phyloP scores from a whole-genome alignment of 2,329 filamentous ascomycete genomes.

The Drechslera avenae region DNA sequence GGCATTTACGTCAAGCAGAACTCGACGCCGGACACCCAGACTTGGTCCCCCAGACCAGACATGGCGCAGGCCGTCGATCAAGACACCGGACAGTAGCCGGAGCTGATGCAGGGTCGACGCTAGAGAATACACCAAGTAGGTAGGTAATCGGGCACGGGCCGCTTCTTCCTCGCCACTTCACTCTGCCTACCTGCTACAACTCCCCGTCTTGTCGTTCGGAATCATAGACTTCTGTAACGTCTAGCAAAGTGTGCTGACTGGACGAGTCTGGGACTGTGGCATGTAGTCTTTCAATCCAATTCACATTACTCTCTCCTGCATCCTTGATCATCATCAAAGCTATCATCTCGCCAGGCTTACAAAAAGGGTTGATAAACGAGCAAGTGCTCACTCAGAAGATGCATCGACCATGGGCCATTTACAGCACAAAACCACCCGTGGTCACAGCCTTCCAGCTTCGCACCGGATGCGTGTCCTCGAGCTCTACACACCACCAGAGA shows the following conservation, averaged over 20 bases:
- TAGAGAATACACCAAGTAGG: not conserved
- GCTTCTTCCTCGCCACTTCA: conserved; percentile 2
- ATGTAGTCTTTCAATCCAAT: no score
- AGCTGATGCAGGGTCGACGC: conserved; percentile 6
- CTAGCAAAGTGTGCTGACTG: no score
- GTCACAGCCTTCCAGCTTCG: conserved; percentile 76
- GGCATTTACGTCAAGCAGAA: not conserved
- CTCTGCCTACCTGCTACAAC: not conserved
- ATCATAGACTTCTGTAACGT: no score
- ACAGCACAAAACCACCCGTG: conserved; percentile 41
- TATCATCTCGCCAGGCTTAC: no score
- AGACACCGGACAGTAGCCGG: not conserved
- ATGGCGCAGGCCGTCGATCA: not conserved
- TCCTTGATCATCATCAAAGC: no score
- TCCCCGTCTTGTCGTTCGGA: no score
- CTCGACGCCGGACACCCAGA: not conserved
- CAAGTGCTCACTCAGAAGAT: no score
- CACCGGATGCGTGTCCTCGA: conserved; percentile 83
- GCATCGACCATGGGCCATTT: not conserved
- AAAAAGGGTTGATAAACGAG: no score
- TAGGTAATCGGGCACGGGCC: conserved; percentile 7
- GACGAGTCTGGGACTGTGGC: no score
- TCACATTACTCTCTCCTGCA: no score
- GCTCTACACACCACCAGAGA: conserved; percentile 95
- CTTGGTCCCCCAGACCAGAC: no score